phyloP scores from a whole-genome alignment of 352 stramenopile genomes.

The Pythium utonaiense region DNA sequence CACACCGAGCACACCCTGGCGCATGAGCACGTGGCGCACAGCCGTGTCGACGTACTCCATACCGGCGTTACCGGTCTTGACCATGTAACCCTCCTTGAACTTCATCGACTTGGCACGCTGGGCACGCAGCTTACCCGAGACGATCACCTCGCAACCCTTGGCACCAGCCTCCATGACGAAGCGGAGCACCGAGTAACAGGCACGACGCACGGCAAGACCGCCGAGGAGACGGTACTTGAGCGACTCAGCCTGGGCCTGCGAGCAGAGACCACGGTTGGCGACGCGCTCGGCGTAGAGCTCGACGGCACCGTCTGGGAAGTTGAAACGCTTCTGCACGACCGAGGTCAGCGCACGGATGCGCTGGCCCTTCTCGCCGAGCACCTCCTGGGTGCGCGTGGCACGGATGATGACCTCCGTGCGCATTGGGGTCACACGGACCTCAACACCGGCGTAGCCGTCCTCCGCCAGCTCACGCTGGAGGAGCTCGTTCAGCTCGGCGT shows the following conservation, averaged over 20 bases:
- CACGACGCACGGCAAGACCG: constrained; percentile 96
- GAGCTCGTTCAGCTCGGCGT: constrained; percentile 99
- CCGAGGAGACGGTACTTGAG: constrained; percentile 99
- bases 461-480: constrained; percentile 97
- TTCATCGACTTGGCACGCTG: constrained; percentile 99
- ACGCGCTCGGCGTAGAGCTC: constrained; percentile 99
- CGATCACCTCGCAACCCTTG: constrained; percentile 99
- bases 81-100: constrained; percentile 99
- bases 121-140: constrained; percentile 98
- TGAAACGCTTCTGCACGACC: constrained; percentile 99
- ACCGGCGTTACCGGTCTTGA: constrained; percentile 99
- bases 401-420: constrained; percentile 99
- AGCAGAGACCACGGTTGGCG: constrained; percentile 97
- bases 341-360: constrained; percentile 99
- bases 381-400: constrained; percentile 98
- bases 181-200: constrained; percentile 98
- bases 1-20: constrained; percentile 99
- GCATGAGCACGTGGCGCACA: constrained; percentile 98
- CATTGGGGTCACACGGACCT: constrained; percentile 98
- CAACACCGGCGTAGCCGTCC: constrained; percentile 98
- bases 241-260: constrained; percentile 98
- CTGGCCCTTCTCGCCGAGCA: constrained; percentile 99
- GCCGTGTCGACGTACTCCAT: constrained; percentile 98
- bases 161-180: constrained; percentile 99
- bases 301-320: constrained; percentile 92